Conservation (phyloP, 2,329 filamentous ascomycete species). For the Pseudocercospora musae region DNA sequence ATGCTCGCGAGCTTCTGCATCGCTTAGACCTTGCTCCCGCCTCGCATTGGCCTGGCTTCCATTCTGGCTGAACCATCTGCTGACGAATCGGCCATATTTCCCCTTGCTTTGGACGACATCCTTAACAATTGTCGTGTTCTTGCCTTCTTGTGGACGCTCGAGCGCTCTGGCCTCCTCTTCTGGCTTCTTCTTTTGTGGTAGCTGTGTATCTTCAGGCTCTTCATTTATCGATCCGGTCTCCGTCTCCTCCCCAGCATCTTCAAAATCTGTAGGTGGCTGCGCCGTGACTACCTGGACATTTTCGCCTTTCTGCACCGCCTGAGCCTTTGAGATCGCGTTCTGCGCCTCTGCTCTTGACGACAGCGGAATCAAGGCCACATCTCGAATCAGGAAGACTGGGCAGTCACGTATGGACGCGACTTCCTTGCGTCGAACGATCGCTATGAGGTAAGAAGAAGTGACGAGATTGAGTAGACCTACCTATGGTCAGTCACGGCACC, state of each 20-base stretch:
- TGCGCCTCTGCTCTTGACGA: constrained; percentile 59
- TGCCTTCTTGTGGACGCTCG: constrained; percentile 34
- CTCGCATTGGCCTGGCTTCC: constrained; percentile 74
- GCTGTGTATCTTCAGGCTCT: constrained; percentile 24
- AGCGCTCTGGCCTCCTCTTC: constrained; percentile 29
- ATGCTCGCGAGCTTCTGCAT: constrained; percentile 38
- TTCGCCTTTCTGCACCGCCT: constrained; percentile 22
- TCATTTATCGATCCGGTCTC: constrained; percentile 34
- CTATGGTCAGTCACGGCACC: constrained; percentile 7
- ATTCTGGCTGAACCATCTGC: constrained; percentile 84
- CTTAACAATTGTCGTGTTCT: constrained; percentile 69
- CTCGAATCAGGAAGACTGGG: constrained; percentile 81
- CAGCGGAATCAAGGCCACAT: constrained; percentile 86
- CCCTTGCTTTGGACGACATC: constrained; percentile 83
- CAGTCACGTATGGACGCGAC: constrained; percentile 82
- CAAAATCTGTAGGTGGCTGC: constrained; percentile 31
- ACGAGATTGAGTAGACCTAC: constrained; percentile 81
- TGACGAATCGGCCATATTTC: constrained; percentile 82
- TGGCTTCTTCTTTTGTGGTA: constrained; percentile 19
- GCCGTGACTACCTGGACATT: neutral
- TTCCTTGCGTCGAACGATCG: constrained; percentile 80
- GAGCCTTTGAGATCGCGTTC: constrained; percentile 31
- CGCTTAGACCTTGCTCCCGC: constrained; percentile 65
- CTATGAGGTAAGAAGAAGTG: constrained; percentile 76
- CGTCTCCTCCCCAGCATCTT: constrained; percentile 28